Base-by-base conservation (phyloP, 306 rosid species). In the Rosa lucieae region DNA sequence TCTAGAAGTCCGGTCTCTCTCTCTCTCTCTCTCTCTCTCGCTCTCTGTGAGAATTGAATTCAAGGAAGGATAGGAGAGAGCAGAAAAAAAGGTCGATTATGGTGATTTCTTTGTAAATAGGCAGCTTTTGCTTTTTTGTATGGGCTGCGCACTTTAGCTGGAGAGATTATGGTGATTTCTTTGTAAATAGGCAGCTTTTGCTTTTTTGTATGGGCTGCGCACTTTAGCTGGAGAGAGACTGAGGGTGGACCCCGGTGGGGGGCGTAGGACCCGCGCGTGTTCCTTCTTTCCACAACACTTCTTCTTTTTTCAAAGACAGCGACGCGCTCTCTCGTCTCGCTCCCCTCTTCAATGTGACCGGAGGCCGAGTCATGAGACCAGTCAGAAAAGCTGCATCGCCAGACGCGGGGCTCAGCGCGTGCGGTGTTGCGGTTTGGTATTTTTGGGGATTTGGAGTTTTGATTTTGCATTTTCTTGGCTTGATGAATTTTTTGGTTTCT, bases 231-330 rank as follows among this genome's bases (percentile, higher is more conserved):
- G 80, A 46, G 80, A 46, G 69, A 49, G 35, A 5, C 61, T 3
- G 5, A 4, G 69, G 2, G 73, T 37, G 73, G 66, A 63, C 55
- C 73, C 73, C 6, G 20, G 29, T 23, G 29, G 12, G 56, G 35
- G n/a, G 67, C 37, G 71, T 29, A 84, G 91, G 91, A 47, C 90
- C 97, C 81, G 5, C 51, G 46, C 1, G 20, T 90, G 93, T 84
- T 84, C 85, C 87, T 89, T 83, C 86, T 92, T 92, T 89, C 2
- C 62, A 79, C 78, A 78, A 90, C 97, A 91, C 69, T 73, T 71
- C 84, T 76, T 71, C 84, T 82, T 83, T 66, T 87, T 89, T 81
- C 73, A 85, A 79, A 75, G 86, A 78, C 65, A 79, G 85, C 20
- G 76, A 46, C 77, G 65, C 77, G 82, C 67, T 40, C 80, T 59